Base-by-base conservation (phyloP, 371 early-diverging fungal genomes). In the Amoeboaphelidium protococcarum region DNA sequence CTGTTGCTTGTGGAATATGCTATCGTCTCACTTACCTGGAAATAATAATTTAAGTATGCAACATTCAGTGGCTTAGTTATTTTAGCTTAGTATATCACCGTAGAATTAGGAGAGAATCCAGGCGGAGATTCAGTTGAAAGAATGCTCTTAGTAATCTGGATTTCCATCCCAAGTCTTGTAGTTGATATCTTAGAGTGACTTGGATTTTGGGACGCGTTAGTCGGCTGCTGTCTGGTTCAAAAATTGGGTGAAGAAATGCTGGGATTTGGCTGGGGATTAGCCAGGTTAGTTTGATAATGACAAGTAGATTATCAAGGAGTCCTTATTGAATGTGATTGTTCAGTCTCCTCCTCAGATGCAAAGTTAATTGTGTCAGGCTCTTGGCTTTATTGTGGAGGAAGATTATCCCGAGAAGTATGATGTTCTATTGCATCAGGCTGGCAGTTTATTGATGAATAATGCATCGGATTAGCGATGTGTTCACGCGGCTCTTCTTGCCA, bases 241-340 rank as follows among this genome's bases (percentile, higher is more conserved):
- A 16, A 31, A 31, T 31, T 31, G 16, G 6, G 16, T 31, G 37
- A 31, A 31, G 16, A 31, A 31, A 16, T 16, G 16, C 6, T 31
- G 37, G 37, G 16, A 10, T 31, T 10, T 10, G 6, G 37, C 37
- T 31, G n/a, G n/a, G n/a, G n/a, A n/a, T n/a, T n/a, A n/a, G n/a
- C n/a, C n/a, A n/a, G n/a, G n/a, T n/a, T n/a, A n/a, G n/a, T n/a
- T n/a, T 24, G 74, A 73, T 21, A 62, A 66, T 41, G 92, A 89
- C 58, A 73, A 73, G 31, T 59, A 54, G 10, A 58, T 71, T 37
- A 69, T 85, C 44, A 71, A 70, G 54, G 62, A 66, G 20, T 67
- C 68, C 47, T 80, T 92, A 47, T 62, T 92, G 19, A 65, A 70
- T 27, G 76, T 76, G 19, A 58, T 89, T 50, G 67, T 70, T 23